phyloP scores from a whole-genome alignment of 2,329 filamentous ascomycete species.

The Aspergillus sp. region DNA sequence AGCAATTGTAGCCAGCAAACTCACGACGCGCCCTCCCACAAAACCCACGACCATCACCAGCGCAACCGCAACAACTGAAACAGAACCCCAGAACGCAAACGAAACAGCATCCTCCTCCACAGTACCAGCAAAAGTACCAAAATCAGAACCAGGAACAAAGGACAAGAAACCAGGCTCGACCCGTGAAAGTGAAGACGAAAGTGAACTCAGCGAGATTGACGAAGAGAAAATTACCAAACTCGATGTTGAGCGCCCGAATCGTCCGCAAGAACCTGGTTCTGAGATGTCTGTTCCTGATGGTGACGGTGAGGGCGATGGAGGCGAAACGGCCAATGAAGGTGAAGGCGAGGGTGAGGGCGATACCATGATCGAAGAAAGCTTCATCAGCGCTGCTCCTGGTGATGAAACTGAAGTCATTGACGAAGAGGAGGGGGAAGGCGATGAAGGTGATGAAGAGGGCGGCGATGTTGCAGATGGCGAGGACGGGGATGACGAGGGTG shows the following conservation, averaged over 20 bases:
- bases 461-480: slow-evolving; percentile 9
- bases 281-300: slow-evolving; percentile 18
- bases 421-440: slow-evolving; percentile 8
- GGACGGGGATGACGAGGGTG: slow-evolving; percentile 4
- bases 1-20: slow-evolving; percentile 42
- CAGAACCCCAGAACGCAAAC: neutral
- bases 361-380: slow-evolving; percentile 8
- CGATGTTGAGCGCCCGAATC: slow-evolving; percentile 8
- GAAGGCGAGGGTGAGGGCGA: slow-evolving; percentile 8
- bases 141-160: slow-evolving; percentile 26
- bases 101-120: slow-evolving; percentile 14
- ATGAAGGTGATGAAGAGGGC: slow-evolving; percentile 13
- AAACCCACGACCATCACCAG: slow-evolving; percentile 17
- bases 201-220: slow-evolving; percentile 59
- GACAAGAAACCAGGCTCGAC: slow-evolving; percentile 30
- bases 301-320: slow-evolving; percentile 7
- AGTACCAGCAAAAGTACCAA: slow-evolving; percentile 6
- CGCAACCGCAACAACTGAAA: neutral
- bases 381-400: slow-evolving; percentile 13
- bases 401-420: slow-evolving; percentile 8
- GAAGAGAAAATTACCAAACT: slow-evolving; percentile 27
- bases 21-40: slow-evolving; percentile 21
- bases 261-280: slow-evolving; percentile 15
- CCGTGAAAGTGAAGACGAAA: slow-evolving; percentile 51
- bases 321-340: slow-evolving; percentile 8